Evolutionary conservation across 148 eudicot species (phyloP), one percentile per base, ranked within the genome.

Genomic region (Chenopodium quinoa): DNA sequence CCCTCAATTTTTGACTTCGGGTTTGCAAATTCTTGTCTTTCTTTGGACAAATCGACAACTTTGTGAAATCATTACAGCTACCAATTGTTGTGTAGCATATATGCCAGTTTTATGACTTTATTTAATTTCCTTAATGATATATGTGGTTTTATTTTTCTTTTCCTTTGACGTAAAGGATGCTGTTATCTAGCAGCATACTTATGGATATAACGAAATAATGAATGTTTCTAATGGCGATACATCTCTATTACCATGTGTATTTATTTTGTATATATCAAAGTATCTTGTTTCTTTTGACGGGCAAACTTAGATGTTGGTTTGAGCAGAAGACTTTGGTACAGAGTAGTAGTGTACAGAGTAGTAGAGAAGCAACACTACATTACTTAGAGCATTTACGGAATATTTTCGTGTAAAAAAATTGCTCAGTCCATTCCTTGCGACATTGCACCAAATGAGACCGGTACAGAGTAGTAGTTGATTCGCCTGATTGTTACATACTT

Each of bases 1-100:
- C 75, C 56, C 83, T 58, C 80, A 80, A 25, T 60, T 70, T 83
- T 84, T 84, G 62, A 79, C 73, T 79, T 70, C 58, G 32, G 2
- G 78, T 72, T 80, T 80, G 74, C 67, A 62, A 54, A 68, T 75
- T 84, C 70, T 75, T 32, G 77, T 80, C 63, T 75, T 64, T 54
- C 74, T 44, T 74, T 68, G 69, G 66, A 83, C 25, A 75, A 48
- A 69, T 69, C 40, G 3, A 75, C 29, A 40, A 58, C 78, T 34
- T 13, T 65, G 62, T 75, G 67, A 31, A 75, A 77, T 34, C n/a
- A 64, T 78, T 78, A n/a, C 46, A 34, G 23, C 29, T n/a, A 22
- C 20, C 50, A 12, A 34, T 52, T 52, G 31, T 50, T 82, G 71
- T 31, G 47, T 52, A 82, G 52, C 60, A 1, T 5, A 40, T 40